A percentile compares a stretch with the other conserved stretches of the same genome.
Conservation (phyloP, 2,329 filamentous ascomycete genomes). For the Amauroascus verrucosus region DNA sequence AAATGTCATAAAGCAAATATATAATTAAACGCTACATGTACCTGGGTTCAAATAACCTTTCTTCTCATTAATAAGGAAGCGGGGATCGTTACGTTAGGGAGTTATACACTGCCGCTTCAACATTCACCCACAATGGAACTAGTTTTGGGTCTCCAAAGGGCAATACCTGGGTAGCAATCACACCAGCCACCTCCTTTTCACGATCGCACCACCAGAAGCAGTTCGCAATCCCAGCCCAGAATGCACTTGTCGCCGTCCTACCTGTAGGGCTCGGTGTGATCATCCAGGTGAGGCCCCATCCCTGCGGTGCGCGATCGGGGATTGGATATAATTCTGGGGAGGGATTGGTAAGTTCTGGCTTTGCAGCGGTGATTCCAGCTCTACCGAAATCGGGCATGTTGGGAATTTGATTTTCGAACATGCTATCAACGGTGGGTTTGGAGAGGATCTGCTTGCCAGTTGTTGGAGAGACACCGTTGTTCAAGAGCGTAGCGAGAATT, state of each 20-base stretch:
- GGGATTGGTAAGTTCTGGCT: conserved; percentile 33
- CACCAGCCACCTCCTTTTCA: conserved; percentile 48
- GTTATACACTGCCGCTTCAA: conserved; percentile 28
- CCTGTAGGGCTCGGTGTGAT: conserved; percentile 44
- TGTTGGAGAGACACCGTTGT: conserved; percentile 50
- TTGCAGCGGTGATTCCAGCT: conserved; percentile 37
- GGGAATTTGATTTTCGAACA: conserved; percentile 56
- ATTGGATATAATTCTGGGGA: conserved; percentile 34
- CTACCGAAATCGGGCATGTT: conserved; percentile 45
- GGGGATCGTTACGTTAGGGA: conserved; percentile 10
- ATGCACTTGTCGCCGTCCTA: conserved; percentile 41
- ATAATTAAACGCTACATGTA: no score
- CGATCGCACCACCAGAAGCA: conserved; percentile 55
- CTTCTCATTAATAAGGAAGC: background rate
- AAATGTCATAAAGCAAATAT: background rate
- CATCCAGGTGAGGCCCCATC: conserved; percentile 55
- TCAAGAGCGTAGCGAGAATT: conserved; percentile 52
- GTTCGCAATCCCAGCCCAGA: conserved; percentile 53
- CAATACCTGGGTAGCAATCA: conserved; percentile 43
- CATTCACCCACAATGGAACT: conserved; percentile 31
- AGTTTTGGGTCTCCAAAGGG: conserved; percentile 41
- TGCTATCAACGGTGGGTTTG: conserved; percentile 49
- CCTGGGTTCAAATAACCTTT: no score
- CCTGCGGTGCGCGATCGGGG: conserved; percentile 43
- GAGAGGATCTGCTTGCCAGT: conserved; percentile 48